These are phyloP conservation scores for Penicillium sp. DNA, from an alignment of 2,329 filamentous ascomycete genomes.

Conservation along the genomic window DNA sequence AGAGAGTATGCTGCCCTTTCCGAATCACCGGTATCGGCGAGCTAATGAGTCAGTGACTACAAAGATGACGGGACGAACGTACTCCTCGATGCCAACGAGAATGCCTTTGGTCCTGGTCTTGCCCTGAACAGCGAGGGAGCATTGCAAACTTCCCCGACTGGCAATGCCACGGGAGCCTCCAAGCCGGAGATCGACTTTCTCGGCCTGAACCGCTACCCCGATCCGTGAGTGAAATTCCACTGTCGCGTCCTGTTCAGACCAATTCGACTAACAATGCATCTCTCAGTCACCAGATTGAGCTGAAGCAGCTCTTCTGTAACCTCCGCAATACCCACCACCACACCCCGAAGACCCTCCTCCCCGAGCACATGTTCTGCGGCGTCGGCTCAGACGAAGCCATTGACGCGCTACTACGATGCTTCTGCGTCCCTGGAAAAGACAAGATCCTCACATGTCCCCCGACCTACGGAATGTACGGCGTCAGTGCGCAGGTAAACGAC, in stretches of 20 bases:
- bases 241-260: background rate
- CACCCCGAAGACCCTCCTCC: conserved; percentile 68
- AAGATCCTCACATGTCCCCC: conserved; percentile 93
- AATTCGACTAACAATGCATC: background rate
- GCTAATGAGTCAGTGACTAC: conserved; percentile 70
- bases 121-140: conserved; percentile 50
- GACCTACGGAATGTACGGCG: conserved; percentile 97
- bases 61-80: conserved; percentile 97
- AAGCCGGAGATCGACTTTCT: conserved; percentile 69
- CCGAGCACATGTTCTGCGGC: conserved; percentile 87
- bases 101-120: conserved; percentile 85
- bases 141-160: conserved; percentile 45
- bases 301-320: conserved; percentile 83
- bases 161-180: conserved; percentile 37
- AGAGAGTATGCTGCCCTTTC: conserved; percentile 62
- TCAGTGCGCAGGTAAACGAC: conserved; percentile 93
- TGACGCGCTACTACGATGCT: conserved; percentile 87
- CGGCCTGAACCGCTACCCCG: conserved; percentile 88
- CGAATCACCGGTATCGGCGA: conserved; percentile 6
- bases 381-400: conserved; percentile 97
- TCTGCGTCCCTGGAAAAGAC: conserved; percentile 82
- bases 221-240: conserved; percentile 56
- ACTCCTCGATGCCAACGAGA: conserved; percentile 96
- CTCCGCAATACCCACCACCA: conserved; percentile 80
- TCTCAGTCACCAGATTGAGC: conserved; percentile 69